Evolutionary conservation across 768 basidiomycete genomes (phyloP).

Genomic region (Tricholoma flavovirens): DNA sequence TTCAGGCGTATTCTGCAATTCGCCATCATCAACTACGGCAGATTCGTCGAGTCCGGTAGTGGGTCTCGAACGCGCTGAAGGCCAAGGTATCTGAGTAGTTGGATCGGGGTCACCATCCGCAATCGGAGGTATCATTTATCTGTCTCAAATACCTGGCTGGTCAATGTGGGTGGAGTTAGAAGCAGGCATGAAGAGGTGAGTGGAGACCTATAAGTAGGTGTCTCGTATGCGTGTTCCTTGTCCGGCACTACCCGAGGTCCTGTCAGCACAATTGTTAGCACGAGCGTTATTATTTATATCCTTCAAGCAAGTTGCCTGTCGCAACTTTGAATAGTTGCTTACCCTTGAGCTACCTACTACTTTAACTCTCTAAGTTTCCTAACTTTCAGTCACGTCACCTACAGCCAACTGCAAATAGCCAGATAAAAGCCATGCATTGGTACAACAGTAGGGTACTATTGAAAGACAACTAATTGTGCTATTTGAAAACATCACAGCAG

Average conservation of each 20-base stretch:
- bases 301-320: no score
- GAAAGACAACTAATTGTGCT: no score
- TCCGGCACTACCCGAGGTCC: constrained; percentile 20
- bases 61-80: constrained; percentile 34
- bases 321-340: no score
- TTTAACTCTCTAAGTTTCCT: not conserved
- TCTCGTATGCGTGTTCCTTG: constrained; percentile 7
- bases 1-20: constrained; percentile 9
- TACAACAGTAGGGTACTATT: constrained; percentile 10
- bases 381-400: not conserved
- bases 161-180: constrained; percentile 9
- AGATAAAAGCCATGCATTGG: constrained; percentile 10
- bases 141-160: constrained; percentile 8
- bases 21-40: constrained; percentile 8
- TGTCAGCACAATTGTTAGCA: no score
- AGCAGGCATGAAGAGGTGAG: constrained; percentile 15
- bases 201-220: constrained; percentile 7
- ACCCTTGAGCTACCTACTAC: not conserved
- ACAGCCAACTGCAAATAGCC: no score
- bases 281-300: no score
- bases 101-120: constrained; percentile 63
- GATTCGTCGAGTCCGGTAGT: constrained; percentile 9
- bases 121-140: constrained; percentile 56
- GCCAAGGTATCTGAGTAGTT: constrained; percentile 79
- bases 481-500: constrained; percentile 12